A percentile compares a stretch with the other conserved stretches of the same genome.
These are phyloP conservation scores for Saccharomycopsis guyanensis DNA, from an alignment of 805 yeast species.

Conservation along the genomic window DNA sequence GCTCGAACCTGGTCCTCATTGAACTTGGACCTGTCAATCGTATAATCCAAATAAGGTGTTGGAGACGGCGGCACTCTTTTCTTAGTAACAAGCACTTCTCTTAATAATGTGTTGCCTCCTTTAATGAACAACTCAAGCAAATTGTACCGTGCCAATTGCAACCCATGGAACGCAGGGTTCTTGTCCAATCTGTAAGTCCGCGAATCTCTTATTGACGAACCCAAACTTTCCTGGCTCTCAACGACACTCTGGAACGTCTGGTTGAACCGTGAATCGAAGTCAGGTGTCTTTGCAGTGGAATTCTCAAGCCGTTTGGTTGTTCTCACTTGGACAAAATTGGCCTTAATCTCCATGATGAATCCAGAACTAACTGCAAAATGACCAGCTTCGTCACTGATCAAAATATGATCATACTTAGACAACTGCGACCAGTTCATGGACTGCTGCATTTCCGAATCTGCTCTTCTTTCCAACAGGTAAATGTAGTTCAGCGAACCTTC, in stretches of 20 bases:
- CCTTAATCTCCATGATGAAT: constrained; percentile 36
- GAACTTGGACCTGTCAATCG: constrained; percentile 28
- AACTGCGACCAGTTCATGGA: constrained; percentile 39
- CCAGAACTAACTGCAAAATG: constrained; percentile 71
- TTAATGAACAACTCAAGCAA: constrained; percentile 56
- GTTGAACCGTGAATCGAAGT: constrained; percentile 37
- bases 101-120: constrained; percentile 31
- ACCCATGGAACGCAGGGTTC: constrained; percentile 68
- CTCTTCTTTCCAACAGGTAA: constrained; percentile 42
- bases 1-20: constrained; percentile 72
- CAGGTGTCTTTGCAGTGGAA: constrained; percentile 26
- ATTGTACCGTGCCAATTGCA: constrained; percentile 72
- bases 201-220: constrained; percentile 2
- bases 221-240: constrained; percentile 21
- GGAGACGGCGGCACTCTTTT: constrained; percentile 8
- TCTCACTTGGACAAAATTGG: constrained; percentile 38
- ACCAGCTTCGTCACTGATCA: constrained; percentile 74
- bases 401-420: constrained; percentile 50
- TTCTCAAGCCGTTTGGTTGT: constrained; percentile 47
- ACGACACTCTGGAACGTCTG: constrained; percentile 48
- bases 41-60: constrained; percentile 4
- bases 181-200: constrained; percentile 62
- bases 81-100: constrained; percentile 30
- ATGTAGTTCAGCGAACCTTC: constrained; percentile 13
- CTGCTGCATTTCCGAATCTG: background rate